phyloP scores from a whole-genome alignment of 345 rosid genomes.

The Lepidium africanum region DNA sequence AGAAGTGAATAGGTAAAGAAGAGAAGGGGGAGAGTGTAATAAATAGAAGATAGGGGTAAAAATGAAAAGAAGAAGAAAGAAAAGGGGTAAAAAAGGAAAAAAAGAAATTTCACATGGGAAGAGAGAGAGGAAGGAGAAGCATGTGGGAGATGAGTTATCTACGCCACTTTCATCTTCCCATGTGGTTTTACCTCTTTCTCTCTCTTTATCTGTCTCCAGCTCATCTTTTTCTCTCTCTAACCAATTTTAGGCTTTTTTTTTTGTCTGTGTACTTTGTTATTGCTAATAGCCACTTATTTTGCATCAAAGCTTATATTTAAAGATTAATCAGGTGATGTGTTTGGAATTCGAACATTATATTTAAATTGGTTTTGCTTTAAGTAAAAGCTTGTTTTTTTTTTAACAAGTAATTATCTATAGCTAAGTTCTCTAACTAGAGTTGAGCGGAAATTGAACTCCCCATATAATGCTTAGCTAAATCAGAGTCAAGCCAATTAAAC shows the following conservation, averaged over 20 bases:
- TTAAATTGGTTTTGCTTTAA: background rate
- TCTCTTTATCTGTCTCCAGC: slow-evolving; percentile 60
- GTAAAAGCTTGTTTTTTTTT: background rate
- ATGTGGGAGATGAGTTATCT: slow-evolving; percentile 21
- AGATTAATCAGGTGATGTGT: background rate
- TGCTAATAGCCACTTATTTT: background rate
- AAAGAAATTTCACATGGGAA: slow-evolving; percentile 1
- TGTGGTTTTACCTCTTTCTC: slow-evolving; percentile 54
- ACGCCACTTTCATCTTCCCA: slow-evolving; percentile 33
- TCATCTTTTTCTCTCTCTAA: slow-evolving; percentile 21
- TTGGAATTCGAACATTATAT: background rate
- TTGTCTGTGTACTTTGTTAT: background rate
- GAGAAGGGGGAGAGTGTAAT: too few species aligned
- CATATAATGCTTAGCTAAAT: too few species aligned
- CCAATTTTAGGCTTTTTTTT: background rate
- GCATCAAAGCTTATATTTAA: background rate
- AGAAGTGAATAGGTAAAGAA: too few species aligned
- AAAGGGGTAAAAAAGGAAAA: slow-evolving; percentile 11
- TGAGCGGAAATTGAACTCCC: too few species aligned
- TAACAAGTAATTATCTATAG: too few species aligned
- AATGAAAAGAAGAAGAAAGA: background rate
- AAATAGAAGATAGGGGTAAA: too few species aligned
- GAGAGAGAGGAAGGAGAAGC: background rate
- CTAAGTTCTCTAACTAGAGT: too few species aligned
- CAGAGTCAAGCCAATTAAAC: too few species aligned